phyloP scores from a whole-genome alignment of 2,329 filamentous ascomycete species.

The Metarhizium rileyi region DNA sequence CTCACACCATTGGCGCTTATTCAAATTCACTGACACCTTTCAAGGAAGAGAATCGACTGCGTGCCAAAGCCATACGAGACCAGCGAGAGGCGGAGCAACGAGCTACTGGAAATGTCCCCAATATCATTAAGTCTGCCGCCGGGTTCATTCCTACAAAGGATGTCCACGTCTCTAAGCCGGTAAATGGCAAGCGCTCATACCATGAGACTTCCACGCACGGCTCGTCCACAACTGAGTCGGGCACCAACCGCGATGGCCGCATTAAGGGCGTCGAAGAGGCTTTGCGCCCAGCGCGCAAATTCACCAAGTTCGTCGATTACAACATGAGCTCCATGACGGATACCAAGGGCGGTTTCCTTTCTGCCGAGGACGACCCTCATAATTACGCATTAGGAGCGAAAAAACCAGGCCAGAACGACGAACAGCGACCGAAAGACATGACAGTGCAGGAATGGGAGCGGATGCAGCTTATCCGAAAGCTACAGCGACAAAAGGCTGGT shows the following conservation, averaged over 20 bases:
- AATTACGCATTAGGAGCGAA: constrained; percentile 59
- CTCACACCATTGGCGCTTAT: not conserved
- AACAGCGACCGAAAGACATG: constrained; percentile 76
- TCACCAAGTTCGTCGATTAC: constrained; percentile 92
- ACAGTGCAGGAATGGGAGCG: constrained; percentile 86
- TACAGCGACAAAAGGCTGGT: constrained; percentile 65
- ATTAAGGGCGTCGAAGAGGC: constrained; percentile 34
- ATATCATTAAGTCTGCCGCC: constrained; percentile 43
- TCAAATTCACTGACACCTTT: constrained; percentile 8
- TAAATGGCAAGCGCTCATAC: constrained; percentile 57
- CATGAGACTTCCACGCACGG: constrained; percentile 43
- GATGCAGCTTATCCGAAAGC: constrained; percentile 60
- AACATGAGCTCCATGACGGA: constrained; percentile 98
- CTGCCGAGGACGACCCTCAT: constrained; percentile 81
- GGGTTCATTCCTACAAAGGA: constrained; percentile 63
- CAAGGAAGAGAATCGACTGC: constrained; percentile 78
- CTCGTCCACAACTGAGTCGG: constrained; percentile 29
- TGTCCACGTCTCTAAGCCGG: constrained; percentile 41
- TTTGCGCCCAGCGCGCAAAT: constrained; percentile 74
- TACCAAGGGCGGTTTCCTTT: constrained; percentile 91
- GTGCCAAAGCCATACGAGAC: constrained; percentile 77
- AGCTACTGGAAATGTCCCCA: constrained; percentile 30
- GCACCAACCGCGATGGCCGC: constrained; percentile 61
- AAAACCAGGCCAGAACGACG: constrained; percentile 27
- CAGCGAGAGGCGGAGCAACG: constrained; percentile 56